Base-by-base conservation (phyloP, 192 early-diverging fungal species). In the Spinellus fusiger region DNA sequence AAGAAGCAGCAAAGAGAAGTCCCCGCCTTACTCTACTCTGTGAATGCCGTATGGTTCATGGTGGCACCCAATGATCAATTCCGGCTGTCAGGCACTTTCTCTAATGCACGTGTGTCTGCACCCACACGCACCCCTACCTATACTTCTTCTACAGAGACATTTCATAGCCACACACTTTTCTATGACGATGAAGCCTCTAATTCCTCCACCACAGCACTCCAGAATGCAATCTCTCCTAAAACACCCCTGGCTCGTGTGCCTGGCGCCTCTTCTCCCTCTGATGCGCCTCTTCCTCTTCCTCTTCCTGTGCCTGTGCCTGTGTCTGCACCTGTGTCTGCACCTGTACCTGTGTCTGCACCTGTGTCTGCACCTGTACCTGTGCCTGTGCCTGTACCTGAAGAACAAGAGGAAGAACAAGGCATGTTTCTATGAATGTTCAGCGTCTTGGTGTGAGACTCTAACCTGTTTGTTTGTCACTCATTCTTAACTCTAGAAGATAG, bases 31-130 rank as follows among this genome's bases (percentile, higher is more conserved):
- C 63, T 92, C 12, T 93, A 92, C 58, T 83, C 87, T 18, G 80
- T 82, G 0, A 82, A 82, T 59, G 77, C 79, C 0, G 81, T 90
- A 0, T 90, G 87, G 86, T 84, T 89, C 66, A 91, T 90, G 89
- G 86, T 89, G 12, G 69, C 80, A 7, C 78, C 79, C 10, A 46
- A 70, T 0, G 61, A 76, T 48, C 67, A 52, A 49, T 75, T 63
- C n/a, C 71, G 37, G 26, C 49, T 73, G 26, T 63, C 61, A 0
- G 29, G 29, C 15, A 61, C 56, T 18, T 56, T 71, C 23, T 8
- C 27, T 4, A 35, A 35, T 37, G 37, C 46, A 37, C 40, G 15
- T 6, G 40, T n/a, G 4, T 44, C 18, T 12, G 15, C 5, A 12
- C 25, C 6, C 4, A 20, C 57, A 16, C 62, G 25, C 2, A 15